phyloP scores from a whole-genome alignment of 2,329 filamentous ascomycete genomes.

The Dendrostoma leiphaemia region DNA sequence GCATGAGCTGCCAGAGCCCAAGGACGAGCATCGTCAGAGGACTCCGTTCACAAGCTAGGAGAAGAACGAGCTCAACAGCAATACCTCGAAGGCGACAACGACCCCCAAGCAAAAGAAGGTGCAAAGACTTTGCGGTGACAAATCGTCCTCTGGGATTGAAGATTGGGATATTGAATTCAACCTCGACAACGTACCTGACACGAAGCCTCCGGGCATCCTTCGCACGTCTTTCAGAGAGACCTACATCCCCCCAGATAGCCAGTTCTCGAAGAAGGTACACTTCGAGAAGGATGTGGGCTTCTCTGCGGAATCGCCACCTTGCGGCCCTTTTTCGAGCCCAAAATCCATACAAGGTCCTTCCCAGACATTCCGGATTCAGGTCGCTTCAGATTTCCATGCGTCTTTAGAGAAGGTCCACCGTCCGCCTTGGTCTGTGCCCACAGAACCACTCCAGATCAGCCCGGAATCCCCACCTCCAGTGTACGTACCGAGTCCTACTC shows the following conservation, averaged over 20 bases:
- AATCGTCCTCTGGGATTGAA: not conserved
- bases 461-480: not conserved
- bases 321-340: no score
- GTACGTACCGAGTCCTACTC: not conserved
- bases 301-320: not conserved
- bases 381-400: not conserved
- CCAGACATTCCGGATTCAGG: not conserved
- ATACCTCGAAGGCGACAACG: not conserved
- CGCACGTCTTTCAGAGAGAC: not conserved
- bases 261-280: not conserved
- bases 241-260: not conserved
- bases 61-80: not conserved
- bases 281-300: not conserved
- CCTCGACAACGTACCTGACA: not conserved
- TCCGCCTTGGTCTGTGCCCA: not conserved
- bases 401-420: not conserved
- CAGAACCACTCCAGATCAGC: not conserved
- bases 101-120: not conserved
- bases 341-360: no score
- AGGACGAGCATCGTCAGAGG: not conserved
- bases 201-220: not conserved
- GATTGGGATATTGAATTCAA: not conserved
- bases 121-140: not conserved
- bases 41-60: not conserved
- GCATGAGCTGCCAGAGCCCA: not conserved